Evolutionary conservation across 2,329 filamentous ascomycete species (phyloP).

Genomic region (Zymoseptoria brevis): DNA sequence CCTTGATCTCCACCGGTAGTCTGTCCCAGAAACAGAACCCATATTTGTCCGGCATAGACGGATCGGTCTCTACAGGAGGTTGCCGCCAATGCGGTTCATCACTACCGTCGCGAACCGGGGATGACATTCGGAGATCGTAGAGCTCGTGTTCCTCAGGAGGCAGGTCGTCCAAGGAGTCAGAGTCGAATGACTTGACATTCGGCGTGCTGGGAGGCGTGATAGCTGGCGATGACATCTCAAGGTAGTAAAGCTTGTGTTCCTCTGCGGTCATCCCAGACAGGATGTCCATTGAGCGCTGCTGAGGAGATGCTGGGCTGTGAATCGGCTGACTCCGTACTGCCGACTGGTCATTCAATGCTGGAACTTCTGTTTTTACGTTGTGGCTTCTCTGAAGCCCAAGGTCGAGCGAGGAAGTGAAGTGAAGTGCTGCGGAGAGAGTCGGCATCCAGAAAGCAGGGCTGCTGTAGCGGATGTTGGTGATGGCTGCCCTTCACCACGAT

Average conservation of each 20-base stretch:
- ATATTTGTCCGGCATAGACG: neutral
- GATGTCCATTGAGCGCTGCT: neutral
- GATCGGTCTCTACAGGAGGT: neutral
- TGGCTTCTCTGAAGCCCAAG: neutral
- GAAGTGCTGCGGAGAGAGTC: neutral
- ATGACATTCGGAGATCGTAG: neutral
- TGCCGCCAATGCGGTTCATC: neutral
- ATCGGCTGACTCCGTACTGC: neutral
- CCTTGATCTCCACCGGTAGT: neutral
- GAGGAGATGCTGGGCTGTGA: neutral
- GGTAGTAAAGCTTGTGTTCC: neutral
- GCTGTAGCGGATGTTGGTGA: neutral
- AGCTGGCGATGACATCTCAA: neutral
- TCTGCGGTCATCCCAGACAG: neutral
- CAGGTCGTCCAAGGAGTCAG: neutral
- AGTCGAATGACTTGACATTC: neutral
- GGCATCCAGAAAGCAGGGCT: neutral
- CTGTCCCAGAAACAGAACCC: neutral
- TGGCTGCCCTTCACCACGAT: neutral
- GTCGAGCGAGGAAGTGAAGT: neutral
- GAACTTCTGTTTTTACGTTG: neutral
- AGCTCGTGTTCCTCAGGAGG: neutral
- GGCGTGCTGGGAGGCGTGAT: neutral
- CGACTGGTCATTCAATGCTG: neutral
- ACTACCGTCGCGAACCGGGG: too few species aligned